Conservation (phyloP, 495 filamentous ascomycete species). For the Lophium mytilinum region DNA sequence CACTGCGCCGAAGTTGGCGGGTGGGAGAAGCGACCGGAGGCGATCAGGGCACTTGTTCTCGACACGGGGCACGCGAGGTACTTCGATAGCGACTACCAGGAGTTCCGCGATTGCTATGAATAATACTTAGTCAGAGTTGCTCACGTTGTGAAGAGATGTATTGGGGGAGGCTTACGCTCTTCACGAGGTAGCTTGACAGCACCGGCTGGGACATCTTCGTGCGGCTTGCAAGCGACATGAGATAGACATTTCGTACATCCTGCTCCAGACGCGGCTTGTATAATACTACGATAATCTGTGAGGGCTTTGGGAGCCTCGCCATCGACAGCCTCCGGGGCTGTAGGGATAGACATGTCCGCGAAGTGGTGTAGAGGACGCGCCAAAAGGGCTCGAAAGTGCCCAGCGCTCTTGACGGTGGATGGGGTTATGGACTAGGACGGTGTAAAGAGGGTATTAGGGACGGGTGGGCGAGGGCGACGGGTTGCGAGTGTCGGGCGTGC, state of each 20-base stretch:
- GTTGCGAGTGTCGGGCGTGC: not conserved
- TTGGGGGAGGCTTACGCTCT: not conserved
- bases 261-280: not conserved
- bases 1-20: conserved; percentile 60
- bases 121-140: not conserved
- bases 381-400: too few relatives aligned
- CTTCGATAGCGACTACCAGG: not conserved
- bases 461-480: not conserved
- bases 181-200: not conserved
- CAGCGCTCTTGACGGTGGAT: not conserved
- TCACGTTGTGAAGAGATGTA: not conserved
- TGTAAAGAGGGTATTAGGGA: not conserved
- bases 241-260: not conserved
- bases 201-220: not conserved
- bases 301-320: not conserved
- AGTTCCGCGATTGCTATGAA: not conserved
- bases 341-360: not conserved
- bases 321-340: not conserved
- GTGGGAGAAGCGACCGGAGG: conserved; percentile 33
- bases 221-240: not conserved
- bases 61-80: not conserved
- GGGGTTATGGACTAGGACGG: not conserved
- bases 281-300: not conserved
- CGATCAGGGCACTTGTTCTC: conserved; percentile 15
- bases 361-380: not conserved